phyloP scores from a whole-genome alignment of 371 early-diverging fungal species.

The Zopfochytrium polystomum region DNA sequence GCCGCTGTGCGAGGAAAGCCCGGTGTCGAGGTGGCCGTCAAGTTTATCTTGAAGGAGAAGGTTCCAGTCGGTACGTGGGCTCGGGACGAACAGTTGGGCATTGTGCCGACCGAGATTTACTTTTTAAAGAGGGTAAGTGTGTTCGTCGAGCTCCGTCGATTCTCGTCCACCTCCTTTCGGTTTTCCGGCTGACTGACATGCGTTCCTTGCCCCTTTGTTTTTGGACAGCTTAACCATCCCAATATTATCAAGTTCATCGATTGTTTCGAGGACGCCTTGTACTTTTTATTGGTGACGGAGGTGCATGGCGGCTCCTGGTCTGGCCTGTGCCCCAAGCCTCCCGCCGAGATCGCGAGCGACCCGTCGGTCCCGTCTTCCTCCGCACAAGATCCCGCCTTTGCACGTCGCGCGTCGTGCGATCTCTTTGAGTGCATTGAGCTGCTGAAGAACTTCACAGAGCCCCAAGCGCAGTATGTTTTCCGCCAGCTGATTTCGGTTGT shows the following conservation, averaged over 20 bases:
- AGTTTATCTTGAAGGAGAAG: slow-evolving; percentile 68
- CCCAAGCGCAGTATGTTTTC: slow-evolving; percentile 63
- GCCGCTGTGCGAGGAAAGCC: slow-evolving; percentile 52
- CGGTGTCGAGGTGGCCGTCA: slow-evolving; percentile 68
- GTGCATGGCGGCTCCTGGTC: slow-evolving; percentile 72
- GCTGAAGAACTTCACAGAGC: slow-evolving; percentile 59
- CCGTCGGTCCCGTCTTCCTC: not conserved
- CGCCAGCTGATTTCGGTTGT: slow-evolving; percentile 68
- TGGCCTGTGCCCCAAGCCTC: not conserved
- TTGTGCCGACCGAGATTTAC: slow-evolving; percentile 73
- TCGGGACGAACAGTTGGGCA: slow-evolving; percentile 53
- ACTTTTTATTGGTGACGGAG: slow-evolving; percentile 74
- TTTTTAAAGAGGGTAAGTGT: slow-evolving; percentile 57
- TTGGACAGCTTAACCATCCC: slow-evolving; percentile 54
- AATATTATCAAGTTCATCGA: slow-evolving; percentile 67
- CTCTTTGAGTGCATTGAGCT: slow-evolving; percentile 80
- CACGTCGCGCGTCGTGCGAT: slow-evolving; percentile 47
- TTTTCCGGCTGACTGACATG: too few relatives aligned
- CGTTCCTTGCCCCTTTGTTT: too few relatives aligned
- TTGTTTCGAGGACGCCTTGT: slow-evolving; percentile 62
- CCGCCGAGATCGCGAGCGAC: not conserved
- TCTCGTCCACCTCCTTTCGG: not conserved
- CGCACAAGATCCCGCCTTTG: not conserved
- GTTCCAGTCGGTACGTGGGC: slow-evolving; percentile 63
- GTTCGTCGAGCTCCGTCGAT: not conserved